Evolutionary conservation across 345 rosid genomes (phyloP).

Genomic region (Hypericum androsaemum): DNA sequence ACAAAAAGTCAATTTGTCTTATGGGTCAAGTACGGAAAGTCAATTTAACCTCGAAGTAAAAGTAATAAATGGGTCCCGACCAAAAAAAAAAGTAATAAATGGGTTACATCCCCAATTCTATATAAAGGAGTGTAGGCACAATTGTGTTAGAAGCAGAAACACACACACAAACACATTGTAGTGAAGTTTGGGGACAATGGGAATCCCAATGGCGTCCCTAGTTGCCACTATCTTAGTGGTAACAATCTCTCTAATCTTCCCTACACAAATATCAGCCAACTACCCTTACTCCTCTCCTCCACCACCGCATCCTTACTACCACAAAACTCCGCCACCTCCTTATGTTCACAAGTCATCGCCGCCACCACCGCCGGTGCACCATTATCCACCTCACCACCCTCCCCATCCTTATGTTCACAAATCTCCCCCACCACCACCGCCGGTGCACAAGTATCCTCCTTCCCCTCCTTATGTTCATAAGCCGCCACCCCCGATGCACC

Average conservation of each 20-base stretch:
- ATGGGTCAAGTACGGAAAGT: too few species aligned
- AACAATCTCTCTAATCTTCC: slow-evolving; percentile 35
- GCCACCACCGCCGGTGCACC: slow-evolving; percentile 10
- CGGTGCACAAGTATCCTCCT: slow-evolving; percentile 17
- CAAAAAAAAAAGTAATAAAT: too few species aligned
- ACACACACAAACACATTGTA: slow-evolving; percentile 13
- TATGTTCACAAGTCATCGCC: slow-evolving; percentile 22
- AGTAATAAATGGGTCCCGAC: too few species aligned
- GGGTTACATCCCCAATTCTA: slow-evolving; percentile 21
- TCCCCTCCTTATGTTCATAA: slow-evolving; percentile 14
- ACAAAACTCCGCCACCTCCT: slow-evolving; percentile 9
- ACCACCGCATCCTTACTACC: slow-evolving; percentile 11
- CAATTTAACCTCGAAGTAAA: too few species aligned
- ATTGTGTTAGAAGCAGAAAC: slow-evolving; percentile 19
- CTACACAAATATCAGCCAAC: slow-evolving; percentile 29
- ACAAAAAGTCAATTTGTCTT: background rate
- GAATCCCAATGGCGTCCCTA: slow-evolving; percentile 43
- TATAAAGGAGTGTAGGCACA: slow-evolving; percentile 37
- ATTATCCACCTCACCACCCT: too few species aligned
- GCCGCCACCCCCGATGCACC: slow-evolving; percentile 16
- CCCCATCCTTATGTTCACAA: slow-evolving; percentile 13
- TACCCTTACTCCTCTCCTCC: slow-evolving; percentile 33
- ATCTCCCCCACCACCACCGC: slow-evolving; percentile 13
- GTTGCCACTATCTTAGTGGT: slow-evolving; percentile 36
- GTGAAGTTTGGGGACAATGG: slow-evolving; percentile 21